phyloP scores from a whole-genome alignment of 1,284 basidiomycete genomes.

The Ganoderma multipileum region DNA sequence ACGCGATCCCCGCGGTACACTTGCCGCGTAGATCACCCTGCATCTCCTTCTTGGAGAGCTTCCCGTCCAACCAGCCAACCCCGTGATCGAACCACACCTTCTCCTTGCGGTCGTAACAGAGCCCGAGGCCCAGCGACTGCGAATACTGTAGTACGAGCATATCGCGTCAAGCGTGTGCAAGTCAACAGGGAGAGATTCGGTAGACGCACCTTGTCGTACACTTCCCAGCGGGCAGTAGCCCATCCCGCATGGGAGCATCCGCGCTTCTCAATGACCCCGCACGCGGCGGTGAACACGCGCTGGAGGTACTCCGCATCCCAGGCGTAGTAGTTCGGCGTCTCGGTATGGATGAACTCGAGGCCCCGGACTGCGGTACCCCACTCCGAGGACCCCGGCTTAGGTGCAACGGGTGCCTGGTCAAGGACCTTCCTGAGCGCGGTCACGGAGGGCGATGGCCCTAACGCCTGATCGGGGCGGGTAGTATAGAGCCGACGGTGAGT shows the following conservation, averaged over 20 bases:
- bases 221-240: slow-evolving; percentile 6
- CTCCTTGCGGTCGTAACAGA: not conserved
- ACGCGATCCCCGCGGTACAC: not conserved
- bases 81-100: not conserved
- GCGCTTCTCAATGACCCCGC: not conserved
- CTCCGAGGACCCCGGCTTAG: not conserved
- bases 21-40: not conserved
- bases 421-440: not conserved
- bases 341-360: not conserved
- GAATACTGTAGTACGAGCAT: not conserved
- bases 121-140: not conserved
- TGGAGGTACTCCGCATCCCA: not conserved
- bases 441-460: not conserved
- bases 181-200: not conserved
- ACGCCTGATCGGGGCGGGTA: not conserved
- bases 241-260: slow-evolving; percentile 2
- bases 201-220: slow-evolving; percentile 10
- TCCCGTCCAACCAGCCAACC: not conserved
- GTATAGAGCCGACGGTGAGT: no score
- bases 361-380: not conserved
- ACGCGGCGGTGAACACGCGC: slow-evolving; percentile 1
- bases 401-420: not conserved
- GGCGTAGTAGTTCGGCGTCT: not conserved
- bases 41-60: not conserved
- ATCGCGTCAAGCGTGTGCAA: not conserved